A percentile compares a stretch with the other conserved stretches of the same genome.
Conservation (phyloP, 768 basidiomycete genomes). For the Daedaleopsis sinensis region DNA sequence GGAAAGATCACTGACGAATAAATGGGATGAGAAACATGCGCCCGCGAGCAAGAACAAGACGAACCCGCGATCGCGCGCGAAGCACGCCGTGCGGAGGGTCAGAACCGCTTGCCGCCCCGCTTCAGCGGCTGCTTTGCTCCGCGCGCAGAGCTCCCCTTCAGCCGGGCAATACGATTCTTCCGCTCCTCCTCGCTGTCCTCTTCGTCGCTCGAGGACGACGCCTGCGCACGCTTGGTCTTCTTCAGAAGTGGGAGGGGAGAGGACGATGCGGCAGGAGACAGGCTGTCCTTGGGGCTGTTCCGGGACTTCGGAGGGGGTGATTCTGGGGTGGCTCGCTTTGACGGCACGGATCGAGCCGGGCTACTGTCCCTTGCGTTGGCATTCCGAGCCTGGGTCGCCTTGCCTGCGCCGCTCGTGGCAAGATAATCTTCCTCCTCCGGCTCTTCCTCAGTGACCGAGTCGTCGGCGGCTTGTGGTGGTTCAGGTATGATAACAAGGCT, state of each 20-base stretch:
- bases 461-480: conserved; percentile 26
- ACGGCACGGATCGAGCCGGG: conserved; percentile 12
- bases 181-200: conserved; percentile 63
- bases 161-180: conserved; percentile 43
- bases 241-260: conserved; percentile 45
- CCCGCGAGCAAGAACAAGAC: conserved; percentile 5
- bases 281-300: conserved; percentile 5
- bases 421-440: conserved; percentile 23
- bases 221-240: conserved; percentile 39
- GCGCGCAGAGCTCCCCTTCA: conserved; percentile 45
- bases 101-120: conserved; percentile 77
- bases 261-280: conserved; percentile 36
- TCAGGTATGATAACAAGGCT: background rate
- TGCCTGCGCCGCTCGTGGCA: conserved; percentile 8
- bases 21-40: conserved; percentile 2
- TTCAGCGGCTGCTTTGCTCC: conserved; percentile 75
- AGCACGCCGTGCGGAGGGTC: conserved; percentile 25
- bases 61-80: background rate
- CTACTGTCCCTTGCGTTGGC: background rate
- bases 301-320: conserved; percentile 1
- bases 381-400: conserved; percentile 2
- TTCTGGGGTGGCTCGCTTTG: conserved; percentile 15
- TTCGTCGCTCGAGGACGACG: conserved; percentile 42
- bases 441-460: conserved; percentile 46
- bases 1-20: background rate